Evolutionary conservation across 2,329 filamentous ascomycete species (phyloP).

Genomic region (Ceratocystis cubensis): DNA sequence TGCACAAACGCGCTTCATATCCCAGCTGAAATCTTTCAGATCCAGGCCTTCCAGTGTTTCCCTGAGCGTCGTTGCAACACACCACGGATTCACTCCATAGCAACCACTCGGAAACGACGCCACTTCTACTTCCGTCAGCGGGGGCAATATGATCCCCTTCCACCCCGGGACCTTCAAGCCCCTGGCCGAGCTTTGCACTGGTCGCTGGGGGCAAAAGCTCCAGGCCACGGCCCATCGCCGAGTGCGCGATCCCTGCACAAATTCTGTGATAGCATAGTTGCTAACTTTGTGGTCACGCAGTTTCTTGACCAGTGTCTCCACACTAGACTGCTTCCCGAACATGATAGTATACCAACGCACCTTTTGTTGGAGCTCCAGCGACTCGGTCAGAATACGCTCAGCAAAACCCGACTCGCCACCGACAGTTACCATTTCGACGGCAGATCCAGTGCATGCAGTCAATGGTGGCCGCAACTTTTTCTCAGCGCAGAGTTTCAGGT

Average conservation of each 20-base stretch:
- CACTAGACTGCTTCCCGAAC: slow-evolving; percentile 67
- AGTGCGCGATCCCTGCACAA: slow-evolving; percentile 67
- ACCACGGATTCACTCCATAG: slow-evolving; percentile 28
- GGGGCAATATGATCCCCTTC: slow-evolving; percentile 34
- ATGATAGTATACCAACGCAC: slow-evolving; percentile 86
- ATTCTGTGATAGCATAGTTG: slow-evolving; percentile 73
- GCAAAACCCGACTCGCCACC: slow-evolving; percentile 73
- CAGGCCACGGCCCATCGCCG: slow-evolving; percentile 79
- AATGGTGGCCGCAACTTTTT: slow-evolving; percentile 56
- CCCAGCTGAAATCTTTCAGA: slow-evolving; percentile 52
- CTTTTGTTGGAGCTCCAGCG: slow-evolving; percentile 42
- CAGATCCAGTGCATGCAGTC: slow-evolving; percentile 63
- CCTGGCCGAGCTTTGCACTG: slow-evolving; percentile 37
- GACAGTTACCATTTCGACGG: slow-evolving; percentile 70
- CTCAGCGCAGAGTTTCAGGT: slow-evolving; percentile 52
- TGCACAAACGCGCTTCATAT: slow-evolving; percentile 40
- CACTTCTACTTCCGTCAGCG: slow-evolving; percentile 31
- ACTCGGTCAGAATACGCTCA: slow-evolving; percentile 56
- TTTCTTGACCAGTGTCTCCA: slow-evolving; percentile 48
- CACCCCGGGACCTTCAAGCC: slow-evolving; percentile 32
- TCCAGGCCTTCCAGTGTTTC: slow-evolving; percentile 43
- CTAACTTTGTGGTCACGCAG: slow-evolving; percentile 44
- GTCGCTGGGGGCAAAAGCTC: slow-evolving; percentile 62
- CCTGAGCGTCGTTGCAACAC: slow-evolving; percentile 30
- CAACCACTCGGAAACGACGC: slow-evolving; percentile 37